Evolutionary conservation across 2,329 filamentous ascomycete species (phyloP).

Genomic region (Sarocladium oryzae): DNA sequence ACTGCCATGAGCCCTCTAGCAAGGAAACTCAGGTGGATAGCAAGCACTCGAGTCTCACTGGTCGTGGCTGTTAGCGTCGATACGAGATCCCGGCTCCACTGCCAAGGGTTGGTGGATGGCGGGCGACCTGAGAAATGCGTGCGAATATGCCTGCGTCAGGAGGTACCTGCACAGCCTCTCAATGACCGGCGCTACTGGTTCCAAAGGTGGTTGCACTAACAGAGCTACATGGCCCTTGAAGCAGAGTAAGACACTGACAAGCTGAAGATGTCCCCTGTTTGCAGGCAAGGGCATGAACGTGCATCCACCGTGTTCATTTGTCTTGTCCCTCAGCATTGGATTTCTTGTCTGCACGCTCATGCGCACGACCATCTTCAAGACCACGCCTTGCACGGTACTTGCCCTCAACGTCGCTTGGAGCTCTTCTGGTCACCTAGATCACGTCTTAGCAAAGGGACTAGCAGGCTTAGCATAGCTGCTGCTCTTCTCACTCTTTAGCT

Average conservation of each 20-base stretch:
- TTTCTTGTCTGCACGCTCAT: no score
- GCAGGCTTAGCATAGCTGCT: no score
- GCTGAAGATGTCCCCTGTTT: background rate
- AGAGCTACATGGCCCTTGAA: background rate
- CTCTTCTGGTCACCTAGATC: no score
- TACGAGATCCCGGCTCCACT: conserved; percentile 6
- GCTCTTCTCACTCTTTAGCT: no score
- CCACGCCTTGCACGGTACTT: no score
- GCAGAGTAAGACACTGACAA: background rate
- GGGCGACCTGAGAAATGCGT: background rate
- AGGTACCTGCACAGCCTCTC: conserved; percentile 10
- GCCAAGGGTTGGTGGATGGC: background rate
- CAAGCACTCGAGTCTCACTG: no score
- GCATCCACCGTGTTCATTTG: no score
- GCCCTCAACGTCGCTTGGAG: no score
- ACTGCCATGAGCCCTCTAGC: background rate
- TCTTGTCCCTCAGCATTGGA: no score
- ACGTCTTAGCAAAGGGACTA: no score
- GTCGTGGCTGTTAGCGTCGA: conserved; percentile 1
- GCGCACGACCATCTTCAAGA: no score
- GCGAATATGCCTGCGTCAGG: background rate
- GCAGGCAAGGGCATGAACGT: background rate
- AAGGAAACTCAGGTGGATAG: background rate
- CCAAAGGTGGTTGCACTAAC: background rate
- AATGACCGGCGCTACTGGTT: background rate